Evolutionary conservation across 2,329 filamentous ascomycete species (phyloP).

Genomic region (Aspergillus nomiae): DNA sequence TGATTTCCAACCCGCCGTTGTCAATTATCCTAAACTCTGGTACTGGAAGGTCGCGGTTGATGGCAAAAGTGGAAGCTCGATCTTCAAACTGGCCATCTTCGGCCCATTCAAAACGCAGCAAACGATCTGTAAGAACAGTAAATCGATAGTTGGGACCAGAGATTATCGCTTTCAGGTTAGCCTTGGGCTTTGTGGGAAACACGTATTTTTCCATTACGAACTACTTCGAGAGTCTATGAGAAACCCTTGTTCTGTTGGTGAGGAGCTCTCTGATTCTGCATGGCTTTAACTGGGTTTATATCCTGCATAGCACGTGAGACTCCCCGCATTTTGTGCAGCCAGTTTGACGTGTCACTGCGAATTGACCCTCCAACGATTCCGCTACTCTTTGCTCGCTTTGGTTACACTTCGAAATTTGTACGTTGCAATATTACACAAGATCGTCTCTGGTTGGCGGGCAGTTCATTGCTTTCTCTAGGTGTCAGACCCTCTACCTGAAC

Average conservation of each 20-base stretch:
- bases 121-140: constrained; percentile 58
- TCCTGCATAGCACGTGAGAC: not conserved
- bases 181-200: constrained; percentile 12
- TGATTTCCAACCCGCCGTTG: constrained; percentile 55
- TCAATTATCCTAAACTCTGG: constrained; percentile 54
- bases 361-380: not conserved
- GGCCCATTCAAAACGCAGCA: constrained; percentile 65
- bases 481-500: too few species aligned
- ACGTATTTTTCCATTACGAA: not conserved
- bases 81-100: constrained; percentile 63
- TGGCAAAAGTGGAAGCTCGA: constrained; percentile 63
- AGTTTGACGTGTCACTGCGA: not conserved
- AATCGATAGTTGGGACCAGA: constrained; percentile 59
- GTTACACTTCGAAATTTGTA: rapidly evolving
- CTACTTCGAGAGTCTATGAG: not conserved
- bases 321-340: not conserved
- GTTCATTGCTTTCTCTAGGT: too few species aligned
- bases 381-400: too few species aligned
- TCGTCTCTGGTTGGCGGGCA: too few species aligned
- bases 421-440: too few species aligned
- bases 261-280: not conserved
- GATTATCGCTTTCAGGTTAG: constrained; percentile 50
- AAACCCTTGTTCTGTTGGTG: not conserved
- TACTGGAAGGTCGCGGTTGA: constrained; percentile 54
- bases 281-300: not conserved